A percentile compares a stretch with the other conserved stretches of the same genome.
phyloP scores from a whole-genome alignment of 306 rosid species.

The Mimosa pudica region DNA sequence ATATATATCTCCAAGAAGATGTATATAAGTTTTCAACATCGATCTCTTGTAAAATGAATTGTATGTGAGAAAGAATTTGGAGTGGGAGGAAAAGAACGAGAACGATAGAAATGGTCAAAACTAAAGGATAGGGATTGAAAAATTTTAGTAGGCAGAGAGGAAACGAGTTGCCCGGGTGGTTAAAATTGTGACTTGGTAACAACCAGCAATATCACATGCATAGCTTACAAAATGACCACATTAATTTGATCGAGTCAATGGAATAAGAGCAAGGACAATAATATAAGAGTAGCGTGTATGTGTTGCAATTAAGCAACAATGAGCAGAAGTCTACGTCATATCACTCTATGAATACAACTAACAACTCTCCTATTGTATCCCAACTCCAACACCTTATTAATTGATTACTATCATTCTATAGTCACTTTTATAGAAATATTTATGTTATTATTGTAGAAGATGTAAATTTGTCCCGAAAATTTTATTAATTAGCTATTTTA shows the following conservation, averaged over 20 bases:
- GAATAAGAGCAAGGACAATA: background rate
- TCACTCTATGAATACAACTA: background rate
- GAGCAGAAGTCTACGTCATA: background rate
- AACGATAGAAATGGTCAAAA: background rate
- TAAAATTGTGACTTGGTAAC: constrained; percentile 41
- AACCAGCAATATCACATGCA: constrained; percentile 44
- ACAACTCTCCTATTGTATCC: background rate
- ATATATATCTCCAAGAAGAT: too few species aligned
- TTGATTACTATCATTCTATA: background rate
- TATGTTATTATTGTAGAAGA: too few species aligned
- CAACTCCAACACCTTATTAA: background rate
- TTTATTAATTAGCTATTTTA: too few species aligned
- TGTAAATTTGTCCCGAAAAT: too few species aligned
- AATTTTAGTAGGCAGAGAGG: background rate
- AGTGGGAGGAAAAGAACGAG: background rate
- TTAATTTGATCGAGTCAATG: background rate
- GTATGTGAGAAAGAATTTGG: background rate
- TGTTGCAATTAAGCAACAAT: background rate
- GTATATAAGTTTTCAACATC: too few species aligned
- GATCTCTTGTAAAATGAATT: too few species aligned
- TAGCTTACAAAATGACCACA: background rate
- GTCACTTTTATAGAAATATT: too few species aligned
- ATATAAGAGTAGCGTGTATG: background rate
- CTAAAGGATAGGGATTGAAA: background rate
- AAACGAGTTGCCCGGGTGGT: background rate